Conservation (phyloP, 2,329 filamentous ascomycete genomes). For the Claviceps humidiphila region DNA sequence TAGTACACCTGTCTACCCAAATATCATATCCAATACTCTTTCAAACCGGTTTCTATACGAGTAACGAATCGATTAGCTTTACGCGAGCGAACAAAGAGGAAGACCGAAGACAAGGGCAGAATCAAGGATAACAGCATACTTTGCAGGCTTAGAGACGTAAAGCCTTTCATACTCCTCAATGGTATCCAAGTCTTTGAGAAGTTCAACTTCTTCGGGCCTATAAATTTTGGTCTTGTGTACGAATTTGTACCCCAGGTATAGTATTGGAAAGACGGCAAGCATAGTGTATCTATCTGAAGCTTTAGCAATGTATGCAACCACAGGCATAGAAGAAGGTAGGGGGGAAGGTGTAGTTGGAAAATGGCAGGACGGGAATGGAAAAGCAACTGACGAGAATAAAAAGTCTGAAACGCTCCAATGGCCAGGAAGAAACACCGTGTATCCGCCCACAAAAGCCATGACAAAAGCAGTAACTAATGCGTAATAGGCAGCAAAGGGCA, state of each 20-base stretch:
- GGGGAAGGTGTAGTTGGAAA: not conserved
- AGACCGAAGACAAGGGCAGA: no score
- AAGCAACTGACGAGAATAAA: conserved; percentile 46
- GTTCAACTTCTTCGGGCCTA: conserved; percentile 46
- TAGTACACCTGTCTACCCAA: conserved; percentile 5
- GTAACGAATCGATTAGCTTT: not conserved
- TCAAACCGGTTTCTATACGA: conserved; percentile 10
- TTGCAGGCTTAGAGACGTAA: conserved; percentile 40
- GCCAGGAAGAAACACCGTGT: conserved; percentile 54
- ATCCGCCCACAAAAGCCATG: conserved; percentile 66
- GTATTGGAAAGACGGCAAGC: conserved; percentile 54
- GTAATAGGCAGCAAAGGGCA: conserved; percentile 61
- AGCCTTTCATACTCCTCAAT: conserved; percentile 55
- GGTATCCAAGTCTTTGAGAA: conserved; percentile 47
- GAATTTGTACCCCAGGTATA: conserved; percentile 62
- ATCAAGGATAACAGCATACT: conserved; percentile 24
- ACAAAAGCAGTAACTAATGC: conserved; percentile 48
- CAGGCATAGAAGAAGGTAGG: no score
- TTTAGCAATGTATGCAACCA: not conserved
- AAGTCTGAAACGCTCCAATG: conserved; percentile 59
- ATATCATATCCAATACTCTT: conserved; percentile 11
- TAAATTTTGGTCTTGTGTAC: conserved; percentile 47
- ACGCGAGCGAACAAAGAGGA: no score
- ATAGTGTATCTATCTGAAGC: conserved; percentile 45
- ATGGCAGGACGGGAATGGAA: not conserved